Percentiles rank a stretch among this genome's conserved stretches.
Evolutionary conservation across 2,329 filamentous ascomycete species (phyloP).

Genomic region (Cladosporium sp.): DNA sequence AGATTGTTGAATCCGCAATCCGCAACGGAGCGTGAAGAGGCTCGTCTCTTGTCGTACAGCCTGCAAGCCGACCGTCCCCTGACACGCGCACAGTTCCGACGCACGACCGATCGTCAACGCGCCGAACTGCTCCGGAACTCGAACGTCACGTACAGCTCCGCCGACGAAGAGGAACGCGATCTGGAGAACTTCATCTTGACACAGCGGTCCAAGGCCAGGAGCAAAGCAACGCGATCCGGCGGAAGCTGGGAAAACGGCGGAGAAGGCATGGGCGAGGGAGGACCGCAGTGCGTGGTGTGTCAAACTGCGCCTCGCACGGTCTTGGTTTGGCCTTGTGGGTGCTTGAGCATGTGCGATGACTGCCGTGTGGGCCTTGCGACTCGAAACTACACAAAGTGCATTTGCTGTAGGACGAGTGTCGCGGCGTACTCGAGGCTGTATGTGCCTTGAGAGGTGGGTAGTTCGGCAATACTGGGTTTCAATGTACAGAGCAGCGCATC

Average conservation of each 20-base stretch:
- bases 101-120: slow-evolving; percentile 63
- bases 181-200: slow-evolving; percentile 57
- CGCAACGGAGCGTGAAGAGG: slow-evolving; percentile 73
- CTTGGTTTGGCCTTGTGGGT: slow-evolving; percentile 94
- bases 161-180: slow-evolving; percentile 53
- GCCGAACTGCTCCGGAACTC: slow-evolving; percentile 56
- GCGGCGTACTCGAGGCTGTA: slow-evolving; percentile 86
- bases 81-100: slow-evolving; percentile 74
- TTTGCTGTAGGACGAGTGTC: slow-evolving; percentile 86
- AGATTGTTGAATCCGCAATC: slow-evolving; percentile 75
- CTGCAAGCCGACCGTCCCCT: slow-evolving; percentile 66
- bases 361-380: slow-evolving; percentile 89
- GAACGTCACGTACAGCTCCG: slow-evolving; percentile 32
- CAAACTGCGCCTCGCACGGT: slow-evolving; percentile 81
- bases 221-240: slow-evolving; percentile 15
- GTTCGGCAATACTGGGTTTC: no score
- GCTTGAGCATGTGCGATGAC: slow-evolving; percentile 89
- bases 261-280: slow-evolving; percentile 65
- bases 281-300: slow-evolving; percentile 89
- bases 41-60: slow-evolving; percentile 74
- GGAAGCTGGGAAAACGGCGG: slow-evolving; percentile 64
- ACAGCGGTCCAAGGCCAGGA: slow-evolving; percentile 46
- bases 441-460: slow-evolving; percentile 67
- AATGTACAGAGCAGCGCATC: no score
- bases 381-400: slow-evolving; percentile 96